phyloP scores from a whole-genome alignment of 2,329 filamentous ascomycete species.

The Hymenoscyphus linearis region DNA sequence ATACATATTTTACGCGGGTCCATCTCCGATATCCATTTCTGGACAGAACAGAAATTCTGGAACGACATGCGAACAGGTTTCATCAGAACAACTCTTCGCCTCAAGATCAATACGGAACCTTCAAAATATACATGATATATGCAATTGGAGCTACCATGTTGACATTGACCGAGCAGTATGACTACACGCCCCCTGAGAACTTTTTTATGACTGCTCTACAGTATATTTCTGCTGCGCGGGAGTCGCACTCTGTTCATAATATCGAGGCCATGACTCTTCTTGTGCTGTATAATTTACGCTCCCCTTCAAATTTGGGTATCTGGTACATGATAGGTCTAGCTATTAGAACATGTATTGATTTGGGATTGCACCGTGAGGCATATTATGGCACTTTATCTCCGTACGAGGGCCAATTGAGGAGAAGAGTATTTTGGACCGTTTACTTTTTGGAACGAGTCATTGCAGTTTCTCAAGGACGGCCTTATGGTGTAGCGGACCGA shows the following conservation, averaged over 20 bases:
- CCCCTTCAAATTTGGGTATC: conserved; percentile 44
- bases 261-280: conserved; percentile 46
- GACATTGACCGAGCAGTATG: conserved; percentile 41
- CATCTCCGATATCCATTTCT: conserved; percentile 47
- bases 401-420: conserved; percentile 40
- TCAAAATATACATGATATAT: conserved; percentile 48
- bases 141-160: conserved; percentile 46
- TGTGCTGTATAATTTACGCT: conserved; percentile 46
- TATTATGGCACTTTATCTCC: conserved; percentile 38
- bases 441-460: conserved; percentile 46
- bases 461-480: conserved; percentile 45
- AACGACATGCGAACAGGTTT: conserved; percentile 38
- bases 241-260: conserved; percentile 44
- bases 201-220: conserved; percentile 46
- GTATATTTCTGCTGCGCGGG: conserved; percentile 43
- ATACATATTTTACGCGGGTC: conserved; percentile 41
- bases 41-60: conserved; percentile 40
- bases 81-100: conserved; percentile 34
- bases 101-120: conserved; percentile 41
- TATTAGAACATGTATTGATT: conserved; percentile 47
- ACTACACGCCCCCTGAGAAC: conserved; percentile 37
- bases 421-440: conserved; percentile 47
- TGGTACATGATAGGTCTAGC: conserved; percentile 51
- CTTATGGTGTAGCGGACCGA: conserved; percentile 45
- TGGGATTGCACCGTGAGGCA: conserved; percentile 45